These are phyloP conservation scores for Bolboschoenoplectus hybrid DNA, from an alignment of 202 grass and related monocot species.

Conservation along the genomic window DNA sequence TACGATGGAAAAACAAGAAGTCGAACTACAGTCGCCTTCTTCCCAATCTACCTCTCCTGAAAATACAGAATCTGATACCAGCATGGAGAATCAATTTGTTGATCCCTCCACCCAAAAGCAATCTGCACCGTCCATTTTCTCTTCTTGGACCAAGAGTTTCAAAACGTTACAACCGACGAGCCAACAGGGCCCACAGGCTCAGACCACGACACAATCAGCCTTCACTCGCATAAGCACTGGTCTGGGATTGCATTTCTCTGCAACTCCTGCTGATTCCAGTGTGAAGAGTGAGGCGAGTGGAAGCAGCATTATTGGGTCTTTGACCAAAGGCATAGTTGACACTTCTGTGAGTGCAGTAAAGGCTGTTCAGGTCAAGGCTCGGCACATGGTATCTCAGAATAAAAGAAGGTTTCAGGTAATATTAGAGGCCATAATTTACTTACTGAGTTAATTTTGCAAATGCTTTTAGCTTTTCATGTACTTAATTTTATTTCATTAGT, in stretches of 20 bases:
- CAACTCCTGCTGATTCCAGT: slow-evolving; percentile 37
- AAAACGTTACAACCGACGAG: slow-evolving; percentile 40
- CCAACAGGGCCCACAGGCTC: slow-evolving; percentile 42
- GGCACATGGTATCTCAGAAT: slow-evolving; percentile 64
- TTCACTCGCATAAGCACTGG: slow-evolving; percentile 55
- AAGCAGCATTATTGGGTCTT: slow-evolving; percentile 49
- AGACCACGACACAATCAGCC: slow-evolving; percentile 46
- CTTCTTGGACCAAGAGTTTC: slow-evolving; percentile 50
- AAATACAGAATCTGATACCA: slow-evolving; percentile 34
- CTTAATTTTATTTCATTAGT: not conserved
- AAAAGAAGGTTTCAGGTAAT: slow-evolving; percentile 61
- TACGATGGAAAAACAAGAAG: slow-evolving; percentile 51
- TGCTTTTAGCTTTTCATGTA: slow-evolving; percentile 34
- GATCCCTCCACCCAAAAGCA: slow-evolving; percentile 16
- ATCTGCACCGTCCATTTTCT: slow-evolving; percentile 40
- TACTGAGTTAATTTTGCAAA: slow-evolving; percentile 33
- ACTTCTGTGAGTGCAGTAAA: slow-evolving; percentile 56
- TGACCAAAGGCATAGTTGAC: slow-evolving; percentile 57
- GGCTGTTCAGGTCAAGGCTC: slow-evolving; percentile 60
- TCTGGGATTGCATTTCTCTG: slow-evolving; percentile 46
- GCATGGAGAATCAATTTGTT: not conserved
- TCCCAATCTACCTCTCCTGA: slow-evolving; percentile 33
- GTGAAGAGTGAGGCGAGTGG: slow-evolving; percentile 42
- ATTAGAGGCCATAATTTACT: slow-evolving; percentile 17
- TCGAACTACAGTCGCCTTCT: slow-evolving; percentile 40